Evolutionary conservation across 495 filamentous ascomycete species (phyloP), one percentile per base, ranked within the genome.

Genomic region (Aspergillus sparsus): DNA sequence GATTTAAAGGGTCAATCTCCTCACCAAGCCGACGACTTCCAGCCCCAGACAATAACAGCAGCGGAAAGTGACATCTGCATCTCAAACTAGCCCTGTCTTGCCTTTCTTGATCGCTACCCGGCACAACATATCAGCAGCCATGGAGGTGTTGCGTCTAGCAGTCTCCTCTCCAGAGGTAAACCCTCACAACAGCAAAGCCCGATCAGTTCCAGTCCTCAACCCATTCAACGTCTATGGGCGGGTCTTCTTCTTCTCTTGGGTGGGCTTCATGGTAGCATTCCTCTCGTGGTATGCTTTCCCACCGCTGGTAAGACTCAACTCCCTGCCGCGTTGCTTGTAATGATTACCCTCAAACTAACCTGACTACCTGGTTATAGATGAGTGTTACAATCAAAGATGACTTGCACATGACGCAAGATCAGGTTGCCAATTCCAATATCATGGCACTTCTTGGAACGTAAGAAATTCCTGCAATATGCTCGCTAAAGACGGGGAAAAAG

Each of bases 191-290:
- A 80, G 80, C n/a, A 95, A 95, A 68, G 93, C 93, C 21, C 83
- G 81, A 44, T 89, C 89, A 0, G 85, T 97, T 45, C 93, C 93
- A 0, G 68, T 90, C 32, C 71, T 97, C 36, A 97, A 97, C 69
- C 87, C 89, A 5, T 68, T 91, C 60, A 84, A 95, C 65, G 69
- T 85, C 60, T 90, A 98, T 81, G 92, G 93, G 50, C 83, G 92
- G 4, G 91, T 94, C 0, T 97, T 95, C 73, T 91, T 92, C 80
- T 96, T 97, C 76, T 91, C 92, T 0, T 97, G 93, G 88, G 82
- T 91, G 47, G 93, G 93, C 9, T 98, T 98, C 76, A 89, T 97
- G 86, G 86, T 97, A 56, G 91, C 92, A 16, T 98, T 98, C 78
- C 89, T 91, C 75, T 93, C 90, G 1, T 98, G 93, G 81, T 85